Evolutionary conservation across 1,139 yeast genomes (phyloP).

Genomic region (Hansenula sp.): DNA sequence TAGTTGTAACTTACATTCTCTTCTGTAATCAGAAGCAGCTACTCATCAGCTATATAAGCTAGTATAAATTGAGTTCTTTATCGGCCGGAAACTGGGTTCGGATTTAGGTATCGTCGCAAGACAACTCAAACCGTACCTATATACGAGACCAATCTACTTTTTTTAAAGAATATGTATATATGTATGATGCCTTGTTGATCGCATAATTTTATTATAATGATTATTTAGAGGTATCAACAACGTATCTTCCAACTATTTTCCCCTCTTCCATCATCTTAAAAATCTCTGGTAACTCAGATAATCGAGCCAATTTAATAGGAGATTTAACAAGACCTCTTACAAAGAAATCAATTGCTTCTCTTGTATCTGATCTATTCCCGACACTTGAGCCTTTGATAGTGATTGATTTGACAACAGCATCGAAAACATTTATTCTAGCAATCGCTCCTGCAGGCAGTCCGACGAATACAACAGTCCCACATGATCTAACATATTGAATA

Average conservation of each 20-base stretch:
- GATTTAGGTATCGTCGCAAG: too few relatives aligned
- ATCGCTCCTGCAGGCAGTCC: constrained; percentile 63
- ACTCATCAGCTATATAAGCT: too few relatives aligned
- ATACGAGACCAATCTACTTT: too few relatives aligned
- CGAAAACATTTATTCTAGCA: constrained; percentile 51
- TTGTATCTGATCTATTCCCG: constrained; percentile 70
- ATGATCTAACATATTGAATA: constrained; percentile 50
- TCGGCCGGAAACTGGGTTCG: too few relatives aligned
- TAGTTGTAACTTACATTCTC: too few relatives aligned
- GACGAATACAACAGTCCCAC: constrained; percentile 59
- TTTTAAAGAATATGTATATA: too few relatives aligned
- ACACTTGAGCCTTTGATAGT: constrained; percentile 61
- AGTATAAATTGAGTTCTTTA: too few relatives aligned
- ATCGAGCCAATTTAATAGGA: constrained; percentile 58
- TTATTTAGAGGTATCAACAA: constrained; percentile 54
- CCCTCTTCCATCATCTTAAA: constrained; percentile 59
- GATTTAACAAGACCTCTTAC: constrained; percentile 58
- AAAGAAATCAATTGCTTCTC: constrained; percentile 67
- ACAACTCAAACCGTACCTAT: too few relatives aligned
- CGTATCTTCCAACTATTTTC: constrained; percentile 61
- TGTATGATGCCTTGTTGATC: too few relatives aligned
- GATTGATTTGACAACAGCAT: constrained; percentile 53
- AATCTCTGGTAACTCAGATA: constrained; percentile 50
- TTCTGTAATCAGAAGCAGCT: too few relatives aligned
- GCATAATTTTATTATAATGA: too few relatives aligned